These are phyloP conservation scores for Calonectria leucothoes DNA, from an alignment of 2,329 filamentous ascomycete genomes.

Conservation along the genomic window DNA sequence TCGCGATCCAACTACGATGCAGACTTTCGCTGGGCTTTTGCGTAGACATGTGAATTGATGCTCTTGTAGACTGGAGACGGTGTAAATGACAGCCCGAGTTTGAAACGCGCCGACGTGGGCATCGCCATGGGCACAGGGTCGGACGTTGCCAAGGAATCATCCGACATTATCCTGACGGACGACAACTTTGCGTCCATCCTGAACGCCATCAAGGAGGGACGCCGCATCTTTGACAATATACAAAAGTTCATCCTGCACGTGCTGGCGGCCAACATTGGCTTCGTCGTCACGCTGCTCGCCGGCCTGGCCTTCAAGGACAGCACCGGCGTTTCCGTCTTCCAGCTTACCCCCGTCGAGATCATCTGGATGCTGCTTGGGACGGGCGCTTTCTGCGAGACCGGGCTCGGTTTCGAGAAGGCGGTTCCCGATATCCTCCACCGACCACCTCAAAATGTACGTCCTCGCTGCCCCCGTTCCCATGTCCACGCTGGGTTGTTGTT, in stretches of 20 bases:
- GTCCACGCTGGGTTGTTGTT: no score
- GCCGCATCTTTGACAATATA: slow-evolving; percentile 77
- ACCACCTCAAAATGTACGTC: slow-evolving; percentile 58
- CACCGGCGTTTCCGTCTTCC: slow-evolving; percentile 75
- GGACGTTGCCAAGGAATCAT: slow-evolving; percentile 75
- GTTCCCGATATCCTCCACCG: slow-evolving; percentile 74
- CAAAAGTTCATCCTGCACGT: slow-evolving; percentile 77
- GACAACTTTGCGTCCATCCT: slow-evolving; percentile 69
- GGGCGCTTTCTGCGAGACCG: slow-evolving; percentile 77
- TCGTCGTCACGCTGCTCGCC: slow-evolving; percentile 73
- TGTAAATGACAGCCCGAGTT: slow-evolving; percentile 75
- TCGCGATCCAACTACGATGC: no score
- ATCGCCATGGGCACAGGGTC: slow-evolving; percentile 79
- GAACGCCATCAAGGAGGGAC: slow-evolving; percentile 69
- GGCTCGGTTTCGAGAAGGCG: slow-evolving; percentile 76
- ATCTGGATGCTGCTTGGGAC: slow-evolving; percentile 83
- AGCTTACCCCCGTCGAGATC: slow-evolving; percentile 76
- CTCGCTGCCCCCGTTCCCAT: background rate
- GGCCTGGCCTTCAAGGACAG: slow-evolving; percentile 77
- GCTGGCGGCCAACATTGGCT: slow-evolving; percentile 74
- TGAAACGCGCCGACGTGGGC: slow-evolving; percentile 75
- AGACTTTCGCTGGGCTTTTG: no score
- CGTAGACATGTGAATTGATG: no score
- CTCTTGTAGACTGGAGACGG: slow-evolving; percentile 68
- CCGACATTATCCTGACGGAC: slow-evolving; percentile 74